These are phyloP conservation scores for Trypanosoma avium DNA, from an alignment of 208 protist genomes.

Conservation along the genomic window DNA sequence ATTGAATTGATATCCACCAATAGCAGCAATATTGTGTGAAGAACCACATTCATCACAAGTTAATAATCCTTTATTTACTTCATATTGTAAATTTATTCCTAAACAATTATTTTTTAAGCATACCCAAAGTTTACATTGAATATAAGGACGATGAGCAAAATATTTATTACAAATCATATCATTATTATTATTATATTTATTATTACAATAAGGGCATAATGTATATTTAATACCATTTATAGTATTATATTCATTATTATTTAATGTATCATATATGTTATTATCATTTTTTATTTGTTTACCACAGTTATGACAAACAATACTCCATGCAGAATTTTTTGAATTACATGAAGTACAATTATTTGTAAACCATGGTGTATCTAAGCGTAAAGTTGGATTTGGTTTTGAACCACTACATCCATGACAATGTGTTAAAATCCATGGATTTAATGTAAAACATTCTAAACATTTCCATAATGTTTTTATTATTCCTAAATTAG, in stretches of 20 bases:
- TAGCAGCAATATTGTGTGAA: slow-evolving; percentile 10
- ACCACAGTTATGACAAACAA: slow-evolving; percentile 28
- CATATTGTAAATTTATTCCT: slow-evolving; percentile 38
- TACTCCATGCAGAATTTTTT: slow-evolving; percentile 30
- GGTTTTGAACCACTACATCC: slow-evolving; percentile 32
- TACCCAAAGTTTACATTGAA: slow-evolving; percentile 37
- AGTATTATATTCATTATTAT: neutral
- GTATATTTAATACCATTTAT: neutral
- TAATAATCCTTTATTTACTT: neutral
- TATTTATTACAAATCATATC: slow-evolving; percentile 18
- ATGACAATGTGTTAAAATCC: slow-evolving; percentile 40
- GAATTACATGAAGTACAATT: slow-evolving; percentile 32
- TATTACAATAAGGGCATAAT: slow-evolving; percentile 26
- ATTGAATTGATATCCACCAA: slow-evolving; percentile 11
- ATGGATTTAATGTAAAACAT: slow-evolving; percentile 40
- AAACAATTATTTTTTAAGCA: slow-evolving; percentile 65
- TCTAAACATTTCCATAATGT: slow-evolving; percentile 47
- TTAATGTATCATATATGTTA: neutral
- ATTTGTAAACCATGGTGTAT: slow-evolving; percentile 43
- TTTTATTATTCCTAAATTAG: slow-evolving; percentile 16
- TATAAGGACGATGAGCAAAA: slow-evolving; percentile 14
- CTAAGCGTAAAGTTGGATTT: slow-evolving; percentile 12
- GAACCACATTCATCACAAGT: slow-evolving; percentile 17
- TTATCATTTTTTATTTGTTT: neutral
- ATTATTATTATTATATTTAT: slow-evolving; percentile 18